These are phyloP conservation scores for Sugiyamaella lignohabitans DNA, from an alignment of 805 yeast genomes.

Conservation along the genomic window DNA sequence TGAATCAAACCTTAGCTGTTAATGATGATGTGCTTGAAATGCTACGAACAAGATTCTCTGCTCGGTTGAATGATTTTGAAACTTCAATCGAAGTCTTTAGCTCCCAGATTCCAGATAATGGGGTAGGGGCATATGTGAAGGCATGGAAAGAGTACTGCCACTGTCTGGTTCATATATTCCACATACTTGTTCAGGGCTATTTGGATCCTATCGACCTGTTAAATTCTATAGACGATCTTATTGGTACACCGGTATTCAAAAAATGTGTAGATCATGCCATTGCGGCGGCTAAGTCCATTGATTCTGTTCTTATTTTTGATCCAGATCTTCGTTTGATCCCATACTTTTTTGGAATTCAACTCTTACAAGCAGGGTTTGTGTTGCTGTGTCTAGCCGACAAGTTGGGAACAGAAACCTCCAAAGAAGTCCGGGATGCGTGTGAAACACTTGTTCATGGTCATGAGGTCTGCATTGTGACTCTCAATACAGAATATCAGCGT, in stretches of 20 bases:
- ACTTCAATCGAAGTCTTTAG: conserved; percentile 9
- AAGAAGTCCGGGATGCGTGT: conserved; percentile 24
- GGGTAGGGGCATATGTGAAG: conserved; percentile 16
- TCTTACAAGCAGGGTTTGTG: conserved; percentile 25
- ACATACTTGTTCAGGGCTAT: conserved; percentile 22
- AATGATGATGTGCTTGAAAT: conserved; percentile 2
- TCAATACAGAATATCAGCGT: conserved; percentile 29
- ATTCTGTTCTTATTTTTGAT: conserved; percentile 22
- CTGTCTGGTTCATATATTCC: conserved; percentile 22
- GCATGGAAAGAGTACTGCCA: conserved; percentile 19
- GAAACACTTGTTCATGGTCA: conserved; percentile 30
- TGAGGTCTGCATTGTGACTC: conserved; percentile 30
- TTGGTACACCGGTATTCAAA: conserved; percentile 18
- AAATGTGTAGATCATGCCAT: conserved; percentile 23
- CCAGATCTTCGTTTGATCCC: conserved; percentile 26
- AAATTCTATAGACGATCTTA: conserved; percentile 18
- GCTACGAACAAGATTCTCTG: conserved; percentile 2
- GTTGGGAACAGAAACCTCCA: conserved; percentile 12
- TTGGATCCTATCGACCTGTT: conserved; percentile 28
- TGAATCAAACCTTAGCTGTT: conserved; percentile 5
- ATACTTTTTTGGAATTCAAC: conserved; percentile 27
- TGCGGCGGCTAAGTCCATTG: conserved; percentile 21
- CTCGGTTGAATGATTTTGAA: conserved; percentile 7
- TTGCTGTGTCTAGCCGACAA: conserved; percentile 24
- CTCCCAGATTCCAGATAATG: conserved; percentile 1